phyloP scores from a whole-genome alignment of 306 rosid species.

The Mimosa bimucronata region DNA sequence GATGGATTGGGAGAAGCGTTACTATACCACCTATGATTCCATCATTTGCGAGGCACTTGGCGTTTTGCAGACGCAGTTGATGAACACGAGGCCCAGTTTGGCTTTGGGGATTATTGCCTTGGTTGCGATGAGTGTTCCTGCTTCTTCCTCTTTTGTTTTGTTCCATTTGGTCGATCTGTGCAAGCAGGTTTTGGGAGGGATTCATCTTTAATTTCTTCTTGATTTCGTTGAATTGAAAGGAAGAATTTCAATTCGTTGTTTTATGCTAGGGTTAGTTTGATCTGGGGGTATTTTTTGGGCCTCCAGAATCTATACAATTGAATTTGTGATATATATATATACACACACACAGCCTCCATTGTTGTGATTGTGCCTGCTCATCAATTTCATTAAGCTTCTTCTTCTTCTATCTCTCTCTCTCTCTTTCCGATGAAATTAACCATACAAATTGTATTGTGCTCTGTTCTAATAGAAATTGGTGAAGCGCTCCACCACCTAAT shows the following conservation, averaged over 20 bases:
- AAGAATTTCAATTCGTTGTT: background rate
- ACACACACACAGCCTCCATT: background rate
- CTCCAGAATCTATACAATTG: background rate
- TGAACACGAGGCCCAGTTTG: conserved; percentile 21
- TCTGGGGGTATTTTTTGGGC: background rate
- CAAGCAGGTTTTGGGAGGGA: background rate
- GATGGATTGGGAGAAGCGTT: conserved; percentile 75
- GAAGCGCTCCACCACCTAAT: no score
- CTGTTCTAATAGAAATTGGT: no score
- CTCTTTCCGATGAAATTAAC: background rate
- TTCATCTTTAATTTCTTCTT: no score
- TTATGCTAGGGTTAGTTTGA: background rate
- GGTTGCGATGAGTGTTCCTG: background rate
- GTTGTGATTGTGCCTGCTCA: background rate
- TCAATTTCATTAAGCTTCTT: background rate
- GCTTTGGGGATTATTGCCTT: background rate
- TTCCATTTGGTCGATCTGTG: conserved; percentile 1
- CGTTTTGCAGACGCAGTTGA: background rate
- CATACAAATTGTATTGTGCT: no score
- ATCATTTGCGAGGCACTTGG: background rate
- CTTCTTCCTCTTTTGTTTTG: background rate
- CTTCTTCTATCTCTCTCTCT: no score
- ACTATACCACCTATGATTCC: conserved; percentile 39
- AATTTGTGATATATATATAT: background rate
- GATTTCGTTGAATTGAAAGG: no score